Evolutionary conservation across 208 protist genomes (phyloP).

Genomic region (Trypanosoma theileri): DNA sequence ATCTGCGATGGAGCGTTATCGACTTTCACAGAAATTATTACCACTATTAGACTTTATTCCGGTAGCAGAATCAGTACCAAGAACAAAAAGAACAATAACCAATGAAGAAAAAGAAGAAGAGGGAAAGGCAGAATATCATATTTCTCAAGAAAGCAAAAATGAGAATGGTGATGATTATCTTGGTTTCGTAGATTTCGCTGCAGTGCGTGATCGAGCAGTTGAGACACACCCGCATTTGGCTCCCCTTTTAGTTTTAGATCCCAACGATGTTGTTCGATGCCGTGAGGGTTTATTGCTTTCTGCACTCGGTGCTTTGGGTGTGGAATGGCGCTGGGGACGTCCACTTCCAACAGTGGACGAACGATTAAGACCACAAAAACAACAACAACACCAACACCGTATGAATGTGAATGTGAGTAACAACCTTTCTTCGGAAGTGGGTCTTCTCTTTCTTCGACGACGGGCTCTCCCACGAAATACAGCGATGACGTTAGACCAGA

Average conservation of each 20-base stretch:
- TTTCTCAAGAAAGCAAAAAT: background rate
- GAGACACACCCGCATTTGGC: slow-evolving; percentile 12
- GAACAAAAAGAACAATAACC: too few species aligned
- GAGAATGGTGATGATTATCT: slow-evolving; percentile 1
- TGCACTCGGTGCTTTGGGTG: slow-evolving; percentile 13
- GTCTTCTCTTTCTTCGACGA: slow-evolving; percentile 13
- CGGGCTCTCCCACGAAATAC: background rate
- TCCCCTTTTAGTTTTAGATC: slow-evolving; percentile 11
- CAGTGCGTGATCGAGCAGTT: slow-evolving; percentile 19
- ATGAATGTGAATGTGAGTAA: background rate
- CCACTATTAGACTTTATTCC: slow-evolving; percentile 28
- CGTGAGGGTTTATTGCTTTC: slow-evolving; percentile 17
- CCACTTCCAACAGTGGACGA: background rate
- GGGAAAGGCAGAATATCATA: background rate
- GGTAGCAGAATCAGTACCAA: background rate
- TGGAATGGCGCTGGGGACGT: slow-evolving; percentile 28
- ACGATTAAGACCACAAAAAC: background rate
- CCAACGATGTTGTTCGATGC: background rate
- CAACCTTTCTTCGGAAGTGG: background rate
- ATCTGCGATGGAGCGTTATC: slow-evolving; percentile 26
- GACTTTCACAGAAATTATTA: slow-evolving; percentile 17
- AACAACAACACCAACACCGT: background rate
- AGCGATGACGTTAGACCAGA: background rate
- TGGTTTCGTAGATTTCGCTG: slow-evolving; percentile 28
- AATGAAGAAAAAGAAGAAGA: background rate